A percentile compares a stretch with the other conserved stretches of the same genome.
phyloP scores from a whole-genome alignment of 352 stramenopile genomes.

The Phytophthora capsici region DNA sequence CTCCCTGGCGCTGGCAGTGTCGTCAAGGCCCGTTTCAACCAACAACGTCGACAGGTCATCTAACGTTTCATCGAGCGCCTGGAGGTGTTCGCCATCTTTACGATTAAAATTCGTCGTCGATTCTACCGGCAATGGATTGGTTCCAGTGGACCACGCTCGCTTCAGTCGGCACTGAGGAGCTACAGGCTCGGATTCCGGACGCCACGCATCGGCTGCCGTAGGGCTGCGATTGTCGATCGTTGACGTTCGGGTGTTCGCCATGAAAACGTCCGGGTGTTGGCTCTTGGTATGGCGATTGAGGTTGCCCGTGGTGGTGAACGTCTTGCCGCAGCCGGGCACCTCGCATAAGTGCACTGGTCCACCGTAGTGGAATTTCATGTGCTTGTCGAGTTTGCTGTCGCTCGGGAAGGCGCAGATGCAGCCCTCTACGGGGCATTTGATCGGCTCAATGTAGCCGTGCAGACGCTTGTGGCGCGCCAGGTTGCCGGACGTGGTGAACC shows the following conservation, averaged over 20 bases:
- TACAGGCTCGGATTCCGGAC: conserved; percentile 3
- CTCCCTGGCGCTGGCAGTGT: not conserved
- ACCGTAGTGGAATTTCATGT: conserved; percentile 67
- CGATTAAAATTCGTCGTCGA: conserved; percentile 31
- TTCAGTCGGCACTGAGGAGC: conserved; percentile 19
- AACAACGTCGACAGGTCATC: conserved; percentile 42
- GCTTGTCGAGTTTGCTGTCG: conserved; percentile 58
- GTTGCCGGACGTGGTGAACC: conserved; percentile 64
- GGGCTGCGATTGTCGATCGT: conserved; percentile 20
- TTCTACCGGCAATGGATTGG: conserved; percentile 27
- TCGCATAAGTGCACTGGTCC: conserved; percentile 45
- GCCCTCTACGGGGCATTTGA: conserved; percentile 44
- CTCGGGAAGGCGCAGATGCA: conserved; percentile 48
- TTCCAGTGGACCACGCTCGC: conserved; percentile 32
- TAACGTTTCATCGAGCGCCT: conserved; percentile 30
- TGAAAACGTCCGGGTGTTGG: conserved; percentile 34
- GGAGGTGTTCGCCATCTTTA: conserved; percentile 12
- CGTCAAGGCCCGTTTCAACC: conserved; percentile 37
- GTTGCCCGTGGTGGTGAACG: conserved; percentile 66
- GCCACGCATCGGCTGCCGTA: conserved; percentile 30
- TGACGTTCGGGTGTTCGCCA: conserved; percentile 23
- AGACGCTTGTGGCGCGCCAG: conserved; percentile 61
- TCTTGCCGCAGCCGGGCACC: conserved; percentile 57
- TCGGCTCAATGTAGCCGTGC: conserved; percentile 47
- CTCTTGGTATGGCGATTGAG: conserved; percentile 57